Percentiles rank a stretch among this genome's conserved stretches.
phyloP scores from a whole-genome alignment of 495 filamentous ascomycete species.

The Trichocladium uniseriatum region DNA sequence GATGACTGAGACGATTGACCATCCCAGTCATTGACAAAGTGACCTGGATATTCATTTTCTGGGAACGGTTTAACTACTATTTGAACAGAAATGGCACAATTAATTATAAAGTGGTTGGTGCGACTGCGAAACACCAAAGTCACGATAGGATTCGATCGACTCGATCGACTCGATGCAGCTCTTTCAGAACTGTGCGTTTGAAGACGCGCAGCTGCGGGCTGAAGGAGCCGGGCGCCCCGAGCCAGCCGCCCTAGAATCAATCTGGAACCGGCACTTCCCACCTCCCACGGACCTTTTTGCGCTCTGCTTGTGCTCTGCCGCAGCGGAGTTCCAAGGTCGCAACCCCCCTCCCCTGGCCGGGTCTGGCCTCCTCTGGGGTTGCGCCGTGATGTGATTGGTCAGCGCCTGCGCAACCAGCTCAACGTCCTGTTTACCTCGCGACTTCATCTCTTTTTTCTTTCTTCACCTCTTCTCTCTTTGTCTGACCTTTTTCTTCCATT shows the following conservation, averaged over 20 bases:
- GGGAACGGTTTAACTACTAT: too few relatives aligned
- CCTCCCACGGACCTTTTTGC: conserved; percentile 3
- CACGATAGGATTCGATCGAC: too few relatives aligned
- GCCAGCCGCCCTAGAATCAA: background rate
- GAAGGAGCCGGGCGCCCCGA: background rate
- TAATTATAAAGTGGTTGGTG: too few relatives aligned
- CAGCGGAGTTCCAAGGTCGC: conserved; percentile 3
- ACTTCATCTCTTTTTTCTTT: conserved; percentile 6
- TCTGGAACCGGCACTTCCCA: conserved; percentile 2
- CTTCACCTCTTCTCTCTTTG: background rate
- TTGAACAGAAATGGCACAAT: too few relatives aligned
- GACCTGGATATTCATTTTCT: too few relatives aligned
- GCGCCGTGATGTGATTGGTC: conserved; percentile 22
- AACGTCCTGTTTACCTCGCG: conserved; percentile 27
- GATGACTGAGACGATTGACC: too few relatives aligned
- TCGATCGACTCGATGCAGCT: background rate
- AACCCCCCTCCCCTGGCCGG: too few relatives aligned
- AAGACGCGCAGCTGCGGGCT: background rate
- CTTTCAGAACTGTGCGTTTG: background rate
- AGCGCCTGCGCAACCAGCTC: conserved; percentile 26
- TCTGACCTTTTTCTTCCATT: background rate
- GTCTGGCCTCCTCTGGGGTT: conserved; percentile 15
- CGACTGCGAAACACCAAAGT: too few relatives aligned
- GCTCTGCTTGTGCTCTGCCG: background rate
- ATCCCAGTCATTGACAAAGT: too few relatives aligned